Evolutionary conservation across 1,284 basidiomycete species (phyloP).

Genomic region (Melanopsichium pennsylvanicum): DNA sequence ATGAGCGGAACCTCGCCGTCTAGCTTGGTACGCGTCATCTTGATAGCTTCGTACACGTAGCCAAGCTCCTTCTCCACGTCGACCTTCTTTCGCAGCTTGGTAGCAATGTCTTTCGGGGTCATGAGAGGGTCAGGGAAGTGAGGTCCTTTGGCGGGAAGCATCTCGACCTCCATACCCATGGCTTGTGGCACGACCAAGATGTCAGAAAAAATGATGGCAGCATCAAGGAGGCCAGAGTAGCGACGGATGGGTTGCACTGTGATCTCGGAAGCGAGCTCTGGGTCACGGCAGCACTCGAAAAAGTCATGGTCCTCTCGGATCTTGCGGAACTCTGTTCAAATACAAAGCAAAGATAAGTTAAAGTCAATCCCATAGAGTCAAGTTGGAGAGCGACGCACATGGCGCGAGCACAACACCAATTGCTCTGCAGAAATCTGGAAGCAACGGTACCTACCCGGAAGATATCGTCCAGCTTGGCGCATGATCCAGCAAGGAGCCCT

Average conservation of each 20-base stretch:
- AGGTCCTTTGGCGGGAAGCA: conserved; percentile 63
- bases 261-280: conserved; percentile 63
- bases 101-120: conserved; percentile 56
- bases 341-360: background rate
- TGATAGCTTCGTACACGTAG: conserved; percentile 64
- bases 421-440: conserved; percentile 23
- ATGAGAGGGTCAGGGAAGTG: conserved; percentile 62
- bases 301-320: conserved; percentile 64
- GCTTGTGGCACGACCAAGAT: conserved; percentile 66
- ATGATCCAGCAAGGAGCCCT: conserved; percentile 98
- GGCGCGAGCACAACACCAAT: too few relatives aligned
- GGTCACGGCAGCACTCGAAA: conserved; percentile 64
- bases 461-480: conserved; percentile 95
- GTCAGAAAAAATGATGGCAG: conserved; percentile 65
- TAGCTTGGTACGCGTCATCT: conserved; percentile 57
- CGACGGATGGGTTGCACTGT: conserved; percentile 64
- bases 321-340: conserved; percentile 59
- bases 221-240: conserved; percentile 62
- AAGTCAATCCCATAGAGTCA: too few relatives aligned
- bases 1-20: conserved; percentile 65
- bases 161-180: conserved; percentile 65
- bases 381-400: too few relatives aligned
- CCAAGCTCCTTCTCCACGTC: conserved; percentile 65
- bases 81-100: conserved; percentile 59
- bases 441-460: conserved; percentile 76